Evolutionary conservation across 306 rosid genomes (phyloP).

Genomic region (Senna tora): DNA sequence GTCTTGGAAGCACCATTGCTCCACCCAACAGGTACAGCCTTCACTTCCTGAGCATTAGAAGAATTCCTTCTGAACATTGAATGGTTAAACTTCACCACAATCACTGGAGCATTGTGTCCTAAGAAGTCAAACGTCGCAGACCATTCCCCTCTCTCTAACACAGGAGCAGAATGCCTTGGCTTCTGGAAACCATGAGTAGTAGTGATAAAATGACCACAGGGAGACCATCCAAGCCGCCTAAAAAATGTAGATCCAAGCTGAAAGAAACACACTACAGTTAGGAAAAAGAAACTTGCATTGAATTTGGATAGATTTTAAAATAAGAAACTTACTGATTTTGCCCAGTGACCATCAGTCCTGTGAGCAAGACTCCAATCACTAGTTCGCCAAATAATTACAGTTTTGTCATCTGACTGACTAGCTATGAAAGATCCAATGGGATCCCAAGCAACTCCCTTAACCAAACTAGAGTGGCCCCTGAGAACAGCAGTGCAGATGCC

Average conservation of each 20-base stretch:
- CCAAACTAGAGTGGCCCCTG: conserved; percentile 98
- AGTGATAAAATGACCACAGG: conserved; percentile 97
- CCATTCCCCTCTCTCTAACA: conserved; percentile 99
- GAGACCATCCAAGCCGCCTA: conserved; percentile 99
- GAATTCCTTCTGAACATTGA: conserved; percentile 83
- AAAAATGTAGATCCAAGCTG: conserved; percentile 99
- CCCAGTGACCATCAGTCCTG: conserved; percentile 97
- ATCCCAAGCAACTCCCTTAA: conserved; percentile 99
- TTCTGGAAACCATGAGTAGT: conserved; percentile 99
- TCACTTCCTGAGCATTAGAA: conserved; percentile 71
- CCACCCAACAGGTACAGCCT: conserved; percentile 86
- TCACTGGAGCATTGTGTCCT: conserved; percentile 97
- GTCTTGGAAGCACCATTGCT: conserved; percentile 78
- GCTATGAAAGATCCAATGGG: conserved; percentile 98
- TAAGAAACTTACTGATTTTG: conserved; percentile 78
- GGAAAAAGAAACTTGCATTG: conserved; percentile 40
- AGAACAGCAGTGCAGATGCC: conserved; percentile 98
- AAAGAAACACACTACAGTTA: conserved; percentile 41
- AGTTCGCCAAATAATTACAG: conserved; percentile 97
- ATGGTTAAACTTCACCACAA: conserved; percentile 94
- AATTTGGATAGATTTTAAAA: conserved; percentile 22
- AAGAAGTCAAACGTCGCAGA: conserved; percentile 97
- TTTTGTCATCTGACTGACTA: conserved; percentile 98
- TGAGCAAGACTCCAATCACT: conserved; percentile 99
- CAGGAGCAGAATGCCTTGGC: conserved; percentile 99